Conservation (phyloP, 148 eudicot genomes). For the Rhododendron simsii region DNA sequence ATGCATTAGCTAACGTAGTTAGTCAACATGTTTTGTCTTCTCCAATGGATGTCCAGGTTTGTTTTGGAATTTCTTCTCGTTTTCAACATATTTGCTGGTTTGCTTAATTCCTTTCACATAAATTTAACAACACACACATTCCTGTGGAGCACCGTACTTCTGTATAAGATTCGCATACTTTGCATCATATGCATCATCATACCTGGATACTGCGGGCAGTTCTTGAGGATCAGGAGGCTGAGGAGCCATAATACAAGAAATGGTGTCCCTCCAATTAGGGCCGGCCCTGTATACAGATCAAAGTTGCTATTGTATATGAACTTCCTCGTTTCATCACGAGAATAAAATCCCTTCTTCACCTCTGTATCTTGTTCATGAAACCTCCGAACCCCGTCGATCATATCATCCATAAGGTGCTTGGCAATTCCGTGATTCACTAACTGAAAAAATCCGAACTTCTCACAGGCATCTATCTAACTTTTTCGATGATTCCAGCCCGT, state of each 20-base stretch:
- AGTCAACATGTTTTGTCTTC: too few species aligned
- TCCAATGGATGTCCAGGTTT: background rate
- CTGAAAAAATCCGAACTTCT: slow-evolving; percentile 32
- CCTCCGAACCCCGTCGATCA: background rate
- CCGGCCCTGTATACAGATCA: background rate
- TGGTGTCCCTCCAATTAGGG: slow-evolving; percentile 18
- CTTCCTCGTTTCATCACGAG: background rate
- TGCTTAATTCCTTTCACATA: background rate
- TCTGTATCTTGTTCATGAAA: slow-evolving; percentile 11
- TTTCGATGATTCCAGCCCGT: background rate
- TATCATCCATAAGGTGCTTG: background rate
- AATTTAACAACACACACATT: too few species aligned
- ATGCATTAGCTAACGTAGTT: too few species aligned
- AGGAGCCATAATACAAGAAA: slow-evolving; percentile 17
- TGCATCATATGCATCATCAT: too few species aligned
- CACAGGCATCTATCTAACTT: slow-evolving; percentile 10
- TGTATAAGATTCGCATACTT: too few species aligned
- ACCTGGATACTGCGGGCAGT: background rate
- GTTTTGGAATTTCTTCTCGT: background rate
- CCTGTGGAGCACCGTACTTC: too few species aligned
- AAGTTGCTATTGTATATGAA: background rate
- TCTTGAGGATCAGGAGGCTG: slow-evolving; percentile 11
- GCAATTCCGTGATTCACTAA: slow-evolving; percentile 29
- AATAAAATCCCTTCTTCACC: slow-evolving; percentile 6
- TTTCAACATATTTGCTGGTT: background rate